Conservation (phyloP, 176 grass and related monocot species). For the Tillandsia fasciculata region DNA sequence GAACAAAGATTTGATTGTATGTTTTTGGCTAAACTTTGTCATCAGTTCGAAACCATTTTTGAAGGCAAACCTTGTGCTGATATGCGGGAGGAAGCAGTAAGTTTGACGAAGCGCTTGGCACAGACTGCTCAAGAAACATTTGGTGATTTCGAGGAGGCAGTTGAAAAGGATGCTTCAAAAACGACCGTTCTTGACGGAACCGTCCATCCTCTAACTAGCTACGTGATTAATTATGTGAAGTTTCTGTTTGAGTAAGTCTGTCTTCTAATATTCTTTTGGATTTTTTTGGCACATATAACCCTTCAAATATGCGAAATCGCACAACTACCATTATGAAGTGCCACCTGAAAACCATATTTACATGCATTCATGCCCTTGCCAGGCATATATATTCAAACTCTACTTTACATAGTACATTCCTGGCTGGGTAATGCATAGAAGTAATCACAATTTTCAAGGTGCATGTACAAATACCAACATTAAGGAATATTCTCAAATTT, state of each 20-base stretch:
- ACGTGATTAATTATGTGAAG: slow-evolving; percentile 97
- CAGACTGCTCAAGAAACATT: slow-evolving; percentile 91
- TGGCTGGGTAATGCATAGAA: no score
- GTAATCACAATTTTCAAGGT: no score
- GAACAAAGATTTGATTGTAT: slow-evolving; percentile 10
- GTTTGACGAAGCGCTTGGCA: slow-evolving; percentile 68
- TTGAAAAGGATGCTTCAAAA: slow-evolving; percentile 94
- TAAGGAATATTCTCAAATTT: no score
- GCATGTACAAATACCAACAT: no score
- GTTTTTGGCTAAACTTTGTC: slow-evolving; percentile 22
- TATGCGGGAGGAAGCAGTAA: slow-evolving; percentile 49
- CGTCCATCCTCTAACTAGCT: slow-evolving; percentile 95
- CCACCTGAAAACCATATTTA: no score
- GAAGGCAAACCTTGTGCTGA: slow-evolving; percentile 77
- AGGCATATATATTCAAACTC: no score
- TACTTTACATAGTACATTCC: no score
- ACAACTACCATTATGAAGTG: no score
- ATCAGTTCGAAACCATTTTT: slow-evolving; percentile 68
- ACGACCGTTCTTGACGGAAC: slow-evolving; percentile 92
- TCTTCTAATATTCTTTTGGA: slow-evolving; percentile 4
- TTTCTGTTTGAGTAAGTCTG: slow-evolving; percentile 84
- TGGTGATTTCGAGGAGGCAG: slow-evolving; percentile 78
- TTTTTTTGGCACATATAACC: background rate
- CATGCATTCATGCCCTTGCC: no score
- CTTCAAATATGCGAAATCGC: no score